These are phyloP conservation scores for Dimocarpus longan DNA, from an alignment of 345 rosid species.

Conservation along the genomic window DNA sequence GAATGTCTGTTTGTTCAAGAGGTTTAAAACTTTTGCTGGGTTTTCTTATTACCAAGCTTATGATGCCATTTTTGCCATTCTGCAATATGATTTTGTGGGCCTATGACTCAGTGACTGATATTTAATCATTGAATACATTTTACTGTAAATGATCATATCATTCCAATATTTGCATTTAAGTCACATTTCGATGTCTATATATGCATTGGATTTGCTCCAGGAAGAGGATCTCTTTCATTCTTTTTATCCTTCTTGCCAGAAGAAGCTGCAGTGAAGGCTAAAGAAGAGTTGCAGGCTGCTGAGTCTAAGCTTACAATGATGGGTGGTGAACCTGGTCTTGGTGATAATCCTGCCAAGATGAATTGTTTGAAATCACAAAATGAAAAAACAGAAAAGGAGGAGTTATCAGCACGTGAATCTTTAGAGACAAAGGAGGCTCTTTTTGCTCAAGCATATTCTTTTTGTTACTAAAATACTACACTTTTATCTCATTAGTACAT, in stretches of 20 bases:
- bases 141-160: background rate
- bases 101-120: background rate
- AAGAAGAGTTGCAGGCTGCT: constrained; percentile 72
- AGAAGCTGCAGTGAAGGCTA: constrained; percentile 69
- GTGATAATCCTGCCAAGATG: constrained; percentile 82
- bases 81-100: background rate
- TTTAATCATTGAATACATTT: background rate
- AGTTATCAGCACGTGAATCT: constrained; percentile 59
- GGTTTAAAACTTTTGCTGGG: constrained; percentile 19
- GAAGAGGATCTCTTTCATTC: background rate
- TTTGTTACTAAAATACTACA: background rate
- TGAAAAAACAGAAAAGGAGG: constrained; percentile 71
- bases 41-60: background rate
- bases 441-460: constrained; percentile 60
- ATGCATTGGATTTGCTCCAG: background rate
- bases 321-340: constrained; percentile 91
- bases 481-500: background rate
- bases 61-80: background rate
- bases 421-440: constrained; percentile 90
- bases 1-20: constrained; percentile 97
- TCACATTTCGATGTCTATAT: background rate
- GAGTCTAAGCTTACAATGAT: constrained; percentile 81
- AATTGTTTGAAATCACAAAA: constrained; percentile 70
- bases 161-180: background rate
- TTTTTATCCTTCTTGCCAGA: constrained; percentile 27